These are phyloP conservation scores for Wallacemonas sp. DNA, from an alignment of 208 protist species.

Conservation along the genomic window DNA sequence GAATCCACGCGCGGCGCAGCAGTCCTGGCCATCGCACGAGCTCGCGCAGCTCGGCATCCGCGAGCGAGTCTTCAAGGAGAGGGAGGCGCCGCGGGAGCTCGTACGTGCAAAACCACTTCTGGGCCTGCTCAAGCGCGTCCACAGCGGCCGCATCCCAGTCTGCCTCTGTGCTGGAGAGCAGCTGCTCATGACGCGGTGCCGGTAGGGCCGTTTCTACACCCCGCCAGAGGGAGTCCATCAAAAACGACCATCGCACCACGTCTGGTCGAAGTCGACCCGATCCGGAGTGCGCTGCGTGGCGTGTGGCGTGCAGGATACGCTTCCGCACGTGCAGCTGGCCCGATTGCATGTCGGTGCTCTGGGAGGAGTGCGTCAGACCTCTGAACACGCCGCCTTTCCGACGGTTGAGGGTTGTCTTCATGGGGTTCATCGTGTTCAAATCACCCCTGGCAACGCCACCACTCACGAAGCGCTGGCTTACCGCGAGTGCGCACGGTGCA, in stretches of 20 bases:
- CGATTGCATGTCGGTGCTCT: constrained; percentile 55
- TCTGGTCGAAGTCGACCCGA: constrained; percentile 28
- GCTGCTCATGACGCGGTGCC: constrained; percentile 30
- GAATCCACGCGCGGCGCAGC: constrained; percentile 62
- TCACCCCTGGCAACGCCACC: constrained; percentile 60
- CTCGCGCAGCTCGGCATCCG: constrained; percentile 55
- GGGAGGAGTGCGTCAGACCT: constrained; percentile 55
- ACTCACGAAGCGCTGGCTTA: constrained; percentile 19
- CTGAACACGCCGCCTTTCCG: constrained; percentile 28
- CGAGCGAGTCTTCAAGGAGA: constrained; percentile 78
- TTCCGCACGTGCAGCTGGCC: constrained; percentile 75
- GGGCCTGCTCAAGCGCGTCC: constrained; percentile 32
- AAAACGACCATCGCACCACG: constrained; percentile 63
- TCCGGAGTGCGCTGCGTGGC: constrained; percentile 23
- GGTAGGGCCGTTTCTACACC: constrained; percentile 37
- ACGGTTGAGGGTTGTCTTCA: constrained; percentile 25
- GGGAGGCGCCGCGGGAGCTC: constrained; percentile 75
- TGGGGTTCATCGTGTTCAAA: constrained; percentile 35
- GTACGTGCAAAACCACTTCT: constrained; percentile 56
- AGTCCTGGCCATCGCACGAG: constrained; percentile 59
- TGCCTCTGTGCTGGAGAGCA: constrained; percentile 8
- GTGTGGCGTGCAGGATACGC: constrained; percentile 40
- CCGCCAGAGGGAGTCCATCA: constrained; percentile 50
- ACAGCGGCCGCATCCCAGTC: constrained; percentile 27
- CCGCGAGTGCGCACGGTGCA: background rate